These are phyloP conservation scores for Coix lacrymajobi DNA, from an alignment of 176 grass and related monocot genomes.

Conservation along the genomic window DNA sequence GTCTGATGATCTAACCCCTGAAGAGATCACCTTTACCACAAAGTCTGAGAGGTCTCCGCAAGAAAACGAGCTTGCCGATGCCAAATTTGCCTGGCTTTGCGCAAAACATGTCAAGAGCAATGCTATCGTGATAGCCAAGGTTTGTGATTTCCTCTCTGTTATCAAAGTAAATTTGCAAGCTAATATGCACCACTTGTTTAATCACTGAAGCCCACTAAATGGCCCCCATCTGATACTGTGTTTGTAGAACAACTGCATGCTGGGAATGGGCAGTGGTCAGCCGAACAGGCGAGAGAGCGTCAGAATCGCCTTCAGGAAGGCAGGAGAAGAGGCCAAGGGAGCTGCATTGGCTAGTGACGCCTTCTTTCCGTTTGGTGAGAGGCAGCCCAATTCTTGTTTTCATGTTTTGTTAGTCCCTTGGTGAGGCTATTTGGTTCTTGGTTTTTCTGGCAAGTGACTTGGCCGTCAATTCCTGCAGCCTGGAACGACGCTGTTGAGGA, in stretches of 20 bases:
- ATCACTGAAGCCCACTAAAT: not conserved
- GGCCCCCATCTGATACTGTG: not conserved
- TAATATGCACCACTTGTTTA: not conserved
- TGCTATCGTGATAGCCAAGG: constrained; percentile 96
- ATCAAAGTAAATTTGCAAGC: not conserved
- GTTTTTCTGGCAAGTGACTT: not conserved
- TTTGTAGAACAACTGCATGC: constrained; percentile 73
- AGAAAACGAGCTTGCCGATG: constrained; percentile 60
- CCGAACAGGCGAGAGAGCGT: constrained; percentile 75
- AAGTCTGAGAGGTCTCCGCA: constrained; percentile 38
- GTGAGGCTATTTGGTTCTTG: not conserved
- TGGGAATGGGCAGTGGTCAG: constrained; percentile 94
- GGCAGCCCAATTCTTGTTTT: not conserved
- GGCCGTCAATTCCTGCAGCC: constrained; percentile 24
- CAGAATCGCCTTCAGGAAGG: constrained; percentile 80
- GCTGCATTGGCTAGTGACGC: constrained; percentile 86
- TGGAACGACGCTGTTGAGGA: constrained; percentile 94
- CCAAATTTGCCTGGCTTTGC: constrained; percentile 91
- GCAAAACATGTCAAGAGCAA: constrained; percentile 98
- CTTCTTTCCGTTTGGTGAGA: constrained; percentile 88
- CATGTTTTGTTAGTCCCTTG: not conserved
- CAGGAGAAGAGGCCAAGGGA: constrained; percentile 80
- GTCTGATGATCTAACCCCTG: constrained; percentile 71
- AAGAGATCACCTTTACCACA: constrained; percentile 64
- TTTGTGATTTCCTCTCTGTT: constrained; percentile 26